Evolutionary conservation across 2,329 filamentous ascomycete genomes (phyloP), one percentile per base, ranked within the genome.

Genomic region (Tolypocladium pustulatum): DNA sequence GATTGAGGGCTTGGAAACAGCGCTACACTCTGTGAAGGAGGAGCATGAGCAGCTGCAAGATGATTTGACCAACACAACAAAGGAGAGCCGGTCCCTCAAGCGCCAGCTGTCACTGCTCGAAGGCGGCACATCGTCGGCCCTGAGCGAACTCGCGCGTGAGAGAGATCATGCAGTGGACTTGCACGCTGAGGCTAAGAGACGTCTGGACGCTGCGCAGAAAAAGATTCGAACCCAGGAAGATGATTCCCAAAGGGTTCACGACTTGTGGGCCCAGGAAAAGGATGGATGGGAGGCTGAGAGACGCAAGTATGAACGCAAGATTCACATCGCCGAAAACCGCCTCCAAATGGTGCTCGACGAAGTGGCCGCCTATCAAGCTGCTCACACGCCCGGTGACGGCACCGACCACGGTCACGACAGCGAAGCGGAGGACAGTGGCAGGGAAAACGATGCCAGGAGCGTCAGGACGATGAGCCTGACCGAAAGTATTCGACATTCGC

Each of bases 261-360:
- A 86, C 57, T 80, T 91, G 60, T 97, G 91, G 89, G 86, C 87
- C 13, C 85, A 84, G 57, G 94, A 99, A 63, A 94, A 88, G 69
- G 86, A 93, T 58, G 77, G 78, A 2, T 97, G 92, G 91, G 87
- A 92, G 15, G 85, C 88, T 54, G 91, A 96, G 70, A 88, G 85
- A 66, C 86, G 92, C 58, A 88, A 84, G 58, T 81, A 90, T 61
- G 93, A 99, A 72, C 86, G 90, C 59, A 91, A 89, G 65, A 76
- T 96, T 17, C 92, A 97, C 70, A 82, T 97, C n/a, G 89, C 91
- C 2, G 94, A 99, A 74, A 89, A 82, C 36, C 86, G 93, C 41
- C 73, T 99, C 58, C 94, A 93, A 70, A 81, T 84, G 13, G 82
- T 99, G 13, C 78, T 99, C 52, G 90, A 93, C 41, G 94, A 97